Conservation (phyloP, 768 basidiomycete genomes). For the Rubroboletus pulcherrimus region DNA sequence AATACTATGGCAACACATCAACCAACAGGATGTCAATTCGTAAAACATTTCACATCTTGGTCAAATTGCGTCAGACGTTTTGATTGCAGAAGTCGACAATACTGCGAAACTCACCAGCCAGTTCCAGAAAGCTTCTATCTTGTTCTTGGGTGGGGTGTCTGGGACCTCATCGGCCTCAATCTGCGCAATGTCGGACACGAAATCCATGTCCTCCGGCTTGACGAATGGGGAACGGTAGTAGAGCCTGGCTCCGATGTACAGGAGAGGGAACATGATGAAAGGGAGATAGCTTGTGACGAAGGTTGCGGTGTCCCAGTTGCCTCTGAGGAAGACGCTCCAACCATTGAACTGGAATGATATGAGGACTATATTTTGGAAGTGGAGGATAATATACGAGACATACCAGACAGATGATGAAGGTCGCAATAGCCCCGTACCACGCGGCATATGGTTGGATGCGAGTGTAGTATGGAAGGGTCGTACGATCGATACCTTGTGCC, state of each 20-base stretch:
- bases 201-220: constrained; percentile 74
- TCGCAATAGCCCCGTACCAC: constrained; percentile 40
- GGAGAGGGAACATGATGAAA: constrained; percentile 63
- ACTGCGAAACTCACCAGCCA: constrained; percentile 59
- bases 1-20: background rate
- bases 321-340: constrained; percentile 50
- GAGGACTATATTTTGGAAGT: constrained; percentile 6
- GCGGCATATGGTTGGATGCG: constrained; percentile 71
- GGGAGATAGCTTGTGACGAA: constrained; percentile 87
- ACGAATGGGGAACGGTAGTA: constrained; percentile 30
- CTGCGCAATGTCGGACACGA: constrained; percentile 62
- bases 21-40: background rate
- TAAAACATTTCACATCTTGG: constrained; percentile 19
- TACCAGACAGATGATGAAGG: constrained; percentile 59
- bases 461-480: constrained; percentile 65
- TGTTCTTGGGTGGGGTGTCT: constrained; percentile 68
- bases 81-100: background rate
- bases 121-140: constrained; percentile 66
- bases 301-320: constrained; percentile 51
- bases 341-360: constrained; percentile 45
- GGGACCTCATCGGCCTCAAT: constrained; percentile 70
- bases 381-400: constrained; percentile 23
- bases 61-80: background rate
- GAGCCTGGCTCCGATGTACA: constrained; percentile 61
- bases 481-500: constrained; percentile 73